Percentiles rank a stretch among this genome's conserved stretches.
Evolutionary conservation across 2,329 filamentous ascomycete genomes (phyloP).

Genomic region (Fusarium nelsonii): DNA sequence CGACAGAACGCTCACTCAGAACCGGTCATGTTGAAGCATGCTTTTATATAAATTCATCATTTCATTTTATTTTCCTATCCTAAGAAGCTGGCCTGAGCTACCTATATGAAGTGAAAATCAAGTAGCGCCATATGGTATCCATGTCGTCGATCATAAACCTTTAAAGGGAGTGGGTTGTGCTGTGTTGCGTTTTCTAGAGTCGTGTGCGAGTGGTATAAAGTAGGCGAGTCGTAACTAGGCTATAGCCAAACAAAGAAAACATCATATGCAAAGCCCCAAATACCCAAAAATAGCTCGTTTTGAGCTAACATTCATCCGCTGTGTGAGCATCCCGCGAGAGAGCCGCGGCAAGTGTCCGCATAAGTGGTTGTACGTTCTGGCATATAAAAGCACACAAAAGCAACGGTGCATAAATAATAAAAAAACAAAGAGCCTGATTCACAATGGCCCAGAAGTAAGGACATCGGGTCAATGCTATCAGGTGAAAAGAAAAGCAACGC

Average conservation of each 20-base stretch:
- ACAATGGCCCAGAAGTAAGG: slow-evolving; percentile 2
- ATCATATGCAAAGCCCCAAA: slow-evolving; percentile 17
- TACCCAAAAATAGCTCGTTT: slow-evolving; percentile 44
- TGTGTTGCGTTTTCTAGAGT: slow-evolving; percentile 37
- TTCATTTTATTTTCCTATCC: slow-evolving; percentile 41
- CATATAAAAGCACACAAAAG: slow-evolving; percentile 27
- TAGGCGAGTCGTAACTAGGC: slow-evolving; percentile 10
- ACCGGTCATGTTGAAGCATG: background rate
- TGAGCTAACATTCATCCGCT: slow-evolving; percentile 48
- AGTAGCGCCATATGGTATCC: slow-evolving; percentile 38
- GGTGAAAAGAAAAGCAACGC: slow-evolving; percentile 15
- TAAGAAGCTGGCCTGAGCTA: slow-evolving; percentile 41
- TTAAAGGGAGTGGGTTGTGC: slow-evolving; percentile 31
- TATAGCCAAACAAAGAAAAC: slow-evolving; percentile 31
- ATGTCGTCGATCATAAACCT: slow-evolving; percentile 31
- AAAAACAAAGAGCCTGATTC: slow-evolving; percentile 15
- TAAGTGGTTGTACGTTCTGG: slow-evolving; percentile 43
- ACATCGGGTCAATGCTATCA: slow-evolving; percentile 7
- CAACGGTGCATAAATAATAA: slow-evolving; percentile 16
- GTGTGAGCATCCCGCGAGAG: slow-evolving; percentile 49
- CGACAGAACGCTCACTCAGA: no score
- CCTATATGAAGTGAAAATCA: slow-evolving; percentile 36
- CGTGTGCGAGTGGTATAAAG: slow-evolving; percentile 41
- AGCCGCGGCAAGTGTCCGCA: slow-evolving; percentile 45
- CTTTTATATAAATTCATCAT: slow-evolving; percentile 16